Percentiles rank a stretch among this genome's conserved stretches.
These are phyloP conservation scores for Penicillium sp. DNA, from an alignment of 2,329 filamentous ascomycete genomes.

Conservation along the genomic window DNA sequence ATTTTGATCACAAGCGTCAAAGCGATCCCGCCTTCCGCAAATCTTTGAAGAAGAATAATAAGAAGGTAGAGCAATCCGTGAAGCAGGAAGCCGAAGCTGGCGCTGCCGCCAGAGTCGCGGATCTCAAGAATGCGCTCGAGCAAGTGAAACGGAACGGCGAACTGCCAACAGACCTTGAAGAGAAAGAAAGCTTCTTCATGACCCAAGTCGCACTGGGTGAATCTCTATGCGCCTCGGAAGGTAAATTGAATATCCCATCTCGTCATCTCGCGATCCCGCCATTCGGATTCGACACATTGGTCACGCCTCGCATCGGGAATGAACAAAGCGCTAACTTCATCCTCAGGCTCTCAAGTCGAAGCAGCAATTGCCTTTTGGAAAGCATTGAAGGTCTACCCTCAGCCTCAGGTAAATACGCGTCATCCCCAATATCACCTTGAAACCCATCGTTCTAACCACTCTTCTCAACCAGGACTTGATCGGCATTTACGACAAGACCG, in stretches of 20 bases:
- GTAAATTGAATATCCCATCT: conserved; percentile 53
- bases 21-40: conserved; percentile 64
- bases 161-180: conserved; percentile 85
- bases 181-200: conserved; percentile 96
- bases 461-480: conserved; percentile 65
- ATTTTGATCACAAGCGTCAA: conserved; percentile 66
- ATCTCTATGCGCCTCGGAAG: conserved; percentile 69
- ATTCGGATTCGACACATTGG: neutral
- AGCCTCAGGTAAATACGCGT: conserved; percentile 51
- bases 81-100: conserved; percentile 51
- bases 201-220: conserved; percentile 90
- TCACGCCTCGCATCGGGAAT: neutral
- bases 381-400: conserved; percentile 96
- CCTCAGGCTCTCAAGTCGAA: conserved; percentile 58
- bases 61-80: conserved; percentile 46
- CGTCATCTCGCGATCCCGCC: conserved; percentile 2
- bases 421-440: neutral
- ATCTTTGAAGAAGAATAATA: conserved; percentile 53
- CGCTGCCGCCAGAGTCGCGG: conserved; percentile 54
- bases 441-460: neutral
- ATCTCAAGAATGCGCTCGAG: conserved; percentile 73
- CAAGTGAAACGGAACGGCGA: conserved; percentile 79
- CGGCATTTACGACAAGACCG: conserved; percentile 96
- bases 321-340: neutral
- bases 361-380: conserved; percentile 96